Base-by-base conservation (phyloP, 768 basidiomycete species). In the Boletus fagicola region DNA sequence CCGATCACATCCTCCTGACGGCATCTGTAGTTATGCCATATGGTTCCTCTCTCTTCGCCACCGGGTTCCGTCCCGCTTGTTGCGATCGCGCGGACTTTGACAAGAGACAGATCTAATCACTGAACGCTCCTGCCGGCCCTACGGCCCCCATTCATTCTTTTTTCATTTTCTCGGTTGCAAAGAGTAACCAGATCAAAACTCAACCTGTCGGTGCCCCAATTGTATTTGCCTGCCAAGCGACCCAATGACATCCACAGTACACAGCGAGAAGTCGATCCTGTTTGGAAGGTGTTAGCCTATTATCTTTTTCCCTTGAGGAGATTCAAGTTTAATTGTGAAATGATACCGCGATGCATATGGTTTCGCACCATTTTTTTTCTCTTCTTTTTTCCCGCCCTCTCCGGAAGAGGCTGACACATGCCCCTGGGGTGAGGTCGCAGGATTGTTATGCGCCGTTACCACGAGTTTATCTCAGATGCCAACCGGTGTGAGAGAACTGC, bases 391-490 rank as follows among this genome's bases (percentile, higher is more conserved):
- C 49, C 47, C 31, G 53, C 50, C 43, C 54, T 67, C 33, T 54
- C 54, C 50, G 45, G 51, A 62, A 47, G 61, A 18, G 10, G 43
- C 22, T 56, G 58, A 56, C 64, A 61, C 64, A 71, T 69, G 69
- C 60, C 58, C 59, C 47, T 61, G 57, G 58, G 47, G 62, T 52
- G 55, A 58, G 64, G 65, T 62, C 56, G 57, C 64, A 71, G 62
- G 69, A 64, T 59, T 60, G 58, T 61, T 54, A 28, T 66, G 59
- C 51, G 46, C 57, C 28, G 64, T 64, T 63, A 52, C 63, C 66
- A 70, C 68, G 67, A 66, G 64, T 65, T 61, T 68, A 69, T 70
- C 68, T 70, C 62, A 62, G 57, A 63, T 67, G 43, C 42, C 51
- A 57, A 53, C 52, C 43, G 42, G 57, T 66, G 65, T 57, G 64